phyloP scores from a whole-genome alignment of 78 protist genomes.

The Emiliania huxleyi region DNA sequence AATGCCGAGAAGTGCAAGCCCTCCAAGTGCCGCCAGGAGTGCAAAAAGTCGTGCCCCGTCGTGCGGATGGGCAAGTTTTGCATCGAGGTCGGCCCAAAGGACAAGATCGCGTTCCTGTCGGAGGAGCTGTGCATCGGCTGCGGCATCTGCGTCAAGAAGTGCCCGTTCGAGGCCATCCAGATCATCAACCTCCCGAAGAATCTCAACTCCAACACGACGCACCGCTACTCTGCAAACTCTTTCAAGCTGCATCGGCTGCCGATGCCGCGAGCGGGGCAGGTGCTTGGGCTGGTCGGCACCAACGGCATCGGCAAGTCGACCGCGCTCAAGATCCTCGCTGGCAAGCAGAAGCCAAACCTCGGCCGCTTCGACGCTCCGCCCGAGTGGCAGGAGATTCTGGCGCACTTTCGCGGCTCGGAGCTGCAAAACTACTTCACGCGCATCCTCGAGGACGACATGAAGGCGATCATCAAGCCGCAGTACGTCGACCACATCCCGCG shows the following conservation, averaged over 20 bases:
- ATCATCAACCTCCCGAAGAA: slow-evolving; percentile 97
- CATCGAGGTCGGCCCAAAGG: slow-evolving; percentile 89
- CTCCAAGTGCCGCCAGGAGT: slow-evolving; percentile 93
- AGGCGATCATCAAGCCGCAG: slow-evolving; percentile 97
- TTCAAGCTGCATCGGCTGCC: slow-evolving; percentile 99
- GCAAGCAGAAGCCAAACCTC: slow-evolving; percentile 97
- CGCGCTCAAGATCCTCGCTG: slow-evolving; percentile 96
- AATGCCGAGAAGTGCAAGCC: slow-evolving; percentile 96
- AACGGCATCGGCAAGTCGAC: slow-evolving; percentile 99
- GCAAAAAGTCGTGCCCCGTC: slow-evolving; percentile 97
- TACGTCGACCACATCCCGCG: slow-evolving; percentile 97
- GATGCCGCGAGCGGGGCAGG: slow-evolving; percentile 98
- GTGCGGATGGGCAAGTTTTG: slow-evolving; percentile 94
- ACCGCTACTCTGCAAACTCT: slow-evolving; percentile 83
- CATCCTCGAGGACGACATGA: slow-evolving; percentile 91
- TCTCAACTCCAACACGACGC: slow-evolving; percentile 88
- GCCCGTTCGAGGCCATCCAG: slow-evolving; percentile 98
- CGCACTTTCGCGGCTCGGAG: slow-evolving; percentile 93
- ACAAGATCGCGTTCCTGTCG: slow-evolving; percentile 86
- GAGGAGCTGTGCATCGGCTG: slow-evolving; percentile 99
- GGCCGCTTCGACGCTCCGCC: slow-evolving; percentile 90
- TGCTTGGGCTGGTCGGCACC: slow-evolving; percentile 98
- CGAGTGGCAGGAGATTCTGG: slow-evolving; percentile 97
- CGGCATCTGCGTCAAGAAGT: slow-evolving; percentile 95
- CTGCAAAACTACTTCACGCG: slow-evolving; percentile 94